Evolutionary conservation across 306 rosid species (phyloP).

Genomic region (Psophocarpus tetragonolobus): DNA sequence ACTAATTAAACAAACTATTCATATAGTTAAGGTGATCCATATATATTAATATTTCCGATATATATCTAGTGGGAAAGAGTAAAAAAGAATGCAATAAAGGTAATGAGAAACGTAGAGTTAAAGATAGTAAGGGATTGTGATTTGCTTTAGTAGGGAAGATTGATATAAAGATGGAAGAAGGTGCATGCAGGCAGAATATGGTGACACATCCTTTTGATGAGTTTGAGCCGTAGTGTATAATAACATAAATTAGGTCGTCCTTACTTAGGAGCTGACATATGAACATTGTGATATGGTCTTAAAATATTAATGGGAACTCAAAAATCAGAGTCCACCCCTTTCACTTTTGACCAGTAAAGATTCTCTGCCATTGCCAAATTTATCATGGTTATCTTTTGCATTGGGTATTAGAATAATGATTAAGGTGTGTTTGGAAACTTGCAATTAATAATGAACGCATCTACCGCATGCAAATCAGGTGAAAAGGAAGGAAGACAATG

Average conservation of each 20-base stretch:
- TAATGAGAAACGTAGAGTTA: no score
- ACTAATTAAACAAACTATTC: no score
- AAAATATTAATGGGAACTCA: slow-evolving; percentile 45
- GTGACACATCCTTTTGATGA: not conserved
- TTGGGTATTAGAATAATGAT: slow-evolving; percentile 21
- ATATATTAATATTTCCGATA: not conserved
- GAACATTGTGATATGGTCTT: slow-evolving; percentile 39
- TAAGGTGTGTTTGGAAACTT: slow-evolving; percentile 19
- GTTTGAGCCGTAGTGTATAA: slow-evolving; percentile 39
- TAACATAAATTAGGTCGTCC: slow-evolving; percentile 27
- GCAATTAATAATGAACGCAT: slow-evolving; percentile 13
- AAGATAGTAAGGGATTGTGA: slow-evolving; percentile 32
- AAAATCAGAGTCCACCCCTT: slow-evolving; percentile 41
- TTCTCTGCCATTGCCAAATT: slow-evolving; percentile 53
- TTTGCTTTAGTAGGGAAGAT: slow-evolving; percentile 32
- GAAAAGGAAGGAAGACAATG: slow-evolving; percentile 4
- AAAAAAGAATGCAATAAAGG: not conserved
- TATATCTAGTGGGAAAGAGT: not conserved
- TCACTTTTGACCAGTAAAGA: slow-evolving; percentile 73
- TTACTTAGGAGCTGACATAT: slow-evolving; percentile 45
- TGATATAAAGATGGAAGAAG: slow-evolving; percentile 24
- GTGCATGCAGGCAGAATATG: slow-evolving; percentile 32
- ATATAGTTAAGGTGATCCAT: no score
- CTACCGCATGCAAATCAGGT: slow-evolving; percentile 8
- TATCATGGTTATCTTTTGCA: slow-evolving; percentile 41